Evolutionary conservation across 2,329 filamentous ascomycete genomes (phyloP), one percentile per base, ranked within the genome.

Genomic region (Cadophora gregata): DNA sequence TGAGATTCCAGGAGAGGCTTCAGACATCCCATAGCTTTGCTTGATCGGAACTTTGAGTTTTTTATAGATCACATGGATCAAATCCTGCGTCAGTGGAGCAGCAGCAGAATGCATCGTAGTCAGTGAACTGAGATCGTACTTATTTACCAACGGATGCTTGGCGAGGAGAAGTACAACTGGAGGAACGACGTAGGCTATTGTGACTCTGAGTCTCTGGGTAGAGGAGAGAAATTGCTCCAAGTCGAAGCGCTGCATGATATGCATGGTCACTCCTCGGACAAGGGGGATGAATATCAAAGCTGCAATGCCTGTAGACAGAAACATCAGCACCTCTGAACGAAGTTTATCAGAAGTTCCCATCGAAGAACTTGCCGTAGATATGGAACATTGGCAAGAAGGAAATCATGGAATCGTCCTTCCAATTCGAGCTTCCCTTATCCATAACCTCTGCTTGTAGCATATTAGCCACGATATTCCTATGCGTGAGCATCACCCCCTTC

Each of bases 321-420:
- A 31, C 19, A 33, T 31, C 8, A 56, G 27, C 53, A 33, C 21
- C 8, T 4, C n/a, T 7, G 8, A 33, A 19, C 47, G 25, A 27
- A 38, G 3, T 12, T 14, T 70, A 50, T 27, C 10, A 16, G 3
- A 50, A 27, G n/a, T n/a, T 25, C 9, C 14, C 3, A 14, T 12
- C 10, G 14, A 10, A 12, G 5, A 1, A 27, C 63, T 29, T 58
- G 67, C 71, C 71, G 62, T 71, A 73, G 69, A 96, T 93, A 77
- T 97, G 93, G 80, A 93, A 97, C 77, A 97, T 94, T 0, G 94
- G 93, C 14, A 97, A 79, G 62, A 96, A 89, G 0, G 90, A 91
- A 7, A 97, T 78, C 38, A 67, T 53, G 9, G 63, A 67, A 50
- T 70, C 69, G n/a, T 45, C 67, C 76, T 84, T 81, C 14, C 24